phyloP scores from a whole-genome alignment of 129 eudicot genomes.

The Silybum marianum region DNA sequence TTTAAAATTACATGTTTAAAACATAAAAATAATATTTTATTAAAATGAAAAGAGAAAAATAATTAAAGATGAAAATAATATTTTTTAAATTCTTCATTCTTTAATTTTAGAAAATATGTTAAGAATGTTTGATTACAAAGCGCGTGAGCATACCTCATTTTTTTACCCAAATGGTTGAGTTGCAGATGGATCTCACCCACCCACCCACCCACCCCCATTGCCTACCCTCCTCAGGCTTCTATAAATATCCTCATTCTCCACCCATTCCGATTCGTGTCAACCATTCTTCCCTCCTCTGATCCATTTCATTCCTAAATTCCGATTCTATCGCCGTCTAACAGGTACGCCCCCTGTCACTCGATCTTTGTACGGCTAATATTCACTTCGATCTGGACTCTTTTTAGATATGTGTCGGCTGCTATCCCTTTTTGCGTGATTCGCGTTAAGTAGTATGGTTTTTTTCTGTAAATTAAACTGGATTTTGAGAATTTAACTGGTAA shows the following conservation, averaged over 20 bases:
- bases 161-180: too few relatives aligned
- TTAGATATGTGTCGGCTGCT: constrained; percentile 2
- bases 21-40: too few relatives aligned
- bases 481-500: not conserved
- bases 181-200: not conserved
- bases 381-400: constrained; percentile 5
- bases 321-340: constrained; percentile 6
- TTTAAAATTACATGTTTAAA: too few relatives aligned
- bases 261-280: constrained; percentile 28
- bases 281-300: constrained; percentile 9
- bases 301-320: not conserved
- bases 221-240: constrained; percentile 2
- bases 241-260: constrained; percentile 23
- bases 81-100: too few relatives aligned
- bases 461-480: too few relatives aligned
- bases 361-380: not conserved
- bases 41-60: too few relatives aligned
- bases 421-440: not conserved
- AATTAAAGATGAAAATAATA: too few relatives aligned
- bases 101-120: too few relatives aligned
- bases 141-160: too few relatives aligned
- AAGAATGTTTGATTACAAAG: too few relatives aligned
- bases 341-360: constrained; percentile 29
- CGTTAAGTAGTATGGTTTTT: not conserved
- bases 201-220: too few relatives aligned